These are phyloP conservation scores for Castanea sativa DNA, from an alignment of 306 rosid genomes.

Conservation along the genomic window DNA sequence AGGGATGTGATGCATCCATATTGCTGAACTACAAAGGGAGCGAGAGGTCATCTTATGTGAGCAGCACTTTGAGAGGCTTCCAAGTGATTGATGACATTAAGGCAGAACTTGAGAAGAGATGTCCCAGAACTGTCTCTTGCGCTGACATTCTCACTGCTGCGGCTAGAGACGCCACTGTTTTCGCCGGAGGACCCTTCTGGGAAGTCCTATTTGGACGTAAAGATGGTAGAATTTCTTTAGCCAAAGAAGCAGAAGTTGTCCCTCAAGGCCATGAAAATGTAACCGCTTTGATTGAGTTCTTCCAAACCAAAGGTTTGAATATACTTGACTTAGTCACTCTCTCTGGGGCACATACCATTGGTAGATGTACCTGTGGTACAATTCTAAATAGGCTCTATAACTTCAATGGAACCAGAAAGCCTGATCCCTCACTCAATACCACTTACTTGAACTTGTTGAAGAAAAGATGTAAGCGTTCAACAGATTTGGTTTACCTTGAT, in stretches of 20 bases:
- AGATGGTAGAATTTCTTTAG: slow-evolving; percentile 62
- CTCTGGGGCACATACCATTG: slow-evolving; percentile 85
- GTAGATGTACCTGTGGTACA: slow-evolving; percentile 59
- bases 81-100: slow-evolving; percentile 70
- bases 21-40: slow-evolving; percentile 53
- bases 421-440: slow-evolving; percentile 60
- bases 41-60: slow-evolving; percentile 60
- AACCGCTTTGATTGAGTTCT: slow-evolving; percentile 45
- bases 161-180: slow-evolving; percentile 80
- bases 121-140: slow-evolving; percentile 82
- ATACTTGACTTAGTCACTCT: slow-evolving; percentile 77
- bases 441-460: slow-evolving; percentile 47
- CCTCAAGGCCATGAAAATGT: slow-evolving; percentile 87
- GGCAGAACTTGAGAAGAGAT: slow-evolving; percentile 50
- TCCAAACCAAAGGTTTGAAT: slow-evolving; percentile 50
- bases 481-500: slow-evolving; percentile 57
- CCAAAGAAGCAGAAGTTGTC: slow-evolving; percentile 62
- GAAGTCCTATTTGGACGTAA: slow-evolving; percentile 76
- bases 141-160: slow-evolving; percentile 85
- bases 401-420: slow-evolving; percentile 51
- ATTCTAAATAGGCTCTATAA: slow-evolving; percentile 53
- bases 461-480: slow-evolving; percentile 44
- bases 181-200: slow-evolving; percentile 93
- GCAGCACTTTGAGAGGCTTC: slow-evolving; percentile 75
- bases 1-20: slow-evolving; percentile 89